Percentiles rank a stretch among this genome's conserved stretches.
These are phyloP conservation scores for Escovopsis sp. DNA, from an alignment of 2,329 filamentous ascomycete species.

Conservation along the genomic window DNA sequence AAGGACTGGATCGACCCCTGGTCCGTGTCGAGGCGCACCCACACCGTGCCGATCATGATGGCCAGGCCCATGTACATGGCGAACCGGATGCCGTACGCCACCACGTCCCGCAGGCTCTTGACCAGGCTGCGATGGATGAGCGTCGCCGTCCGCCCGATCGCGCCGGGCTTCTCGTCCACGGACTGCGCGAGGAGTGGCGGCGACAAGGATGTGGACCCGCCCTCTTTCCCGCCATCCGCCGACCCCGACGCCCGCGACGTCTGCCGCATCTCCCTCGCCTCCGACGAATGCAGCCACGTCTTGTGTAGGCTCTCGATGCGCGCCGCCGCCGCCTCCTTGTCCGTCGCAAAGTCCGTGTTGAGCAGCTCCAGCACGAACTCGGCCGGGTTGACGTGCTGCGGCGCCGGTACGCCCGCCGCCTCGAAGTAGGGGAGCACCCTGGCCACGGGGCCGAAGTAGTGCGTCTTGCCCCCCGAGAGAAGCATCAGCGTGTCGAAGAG, in stretches of 20 bases:
- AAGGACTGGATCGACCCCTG: conserved; percentile 67
- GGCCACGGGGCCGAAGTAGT: conserved; percentile 54
- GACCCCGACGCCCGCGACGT: conserved; percentile 10
- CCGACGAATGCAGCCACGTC: conserved; percentile 12
- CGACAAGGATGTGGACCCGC: conserved; percentile 5
- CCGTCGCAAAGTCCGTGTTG: conserved; percentile 56
- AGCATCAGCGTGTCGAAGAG: conserved; percentile 69
- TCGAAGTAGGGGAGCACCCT: conserved; percentile 49
- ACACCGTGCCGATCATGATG: conserved; percentile 80
- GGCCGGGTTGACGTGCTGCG: conserved; percentile 59
- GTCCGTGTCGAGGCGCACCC: conserved; percentile 51
- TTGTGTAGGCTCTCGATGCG: conserved; percentile 13
- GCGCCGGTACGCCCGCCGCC: conserved; percentile 44
- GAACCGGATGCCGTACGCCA: conserved; percentile 70
- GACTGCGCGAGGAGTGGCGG: conserved; percentile 5
- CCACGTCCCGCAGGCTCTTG: conserved; percentile 70
- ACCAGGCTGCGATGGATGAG: conserved; percentile 67
- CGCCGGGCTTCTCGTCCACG: conserved; percentile 21
- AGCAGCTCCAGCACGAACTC: conserved; percentile 67
- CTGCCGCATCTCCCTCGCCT: conserved; percentile 8
- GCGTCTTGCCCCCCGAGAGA: conserved; percentile 53
- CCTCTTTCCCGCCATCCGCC: too few species aligned
- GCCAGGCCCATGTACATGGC: conserved; percentile 66
- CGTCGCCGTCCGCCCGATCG: conserved; percentile 34
- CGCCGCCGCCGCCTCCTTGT: conserved; percentile 28